Base-by-base conservation (phyloP, 2,329 filamentous ascomycete genomes). In the Grosmannia penicillata region DNA sequence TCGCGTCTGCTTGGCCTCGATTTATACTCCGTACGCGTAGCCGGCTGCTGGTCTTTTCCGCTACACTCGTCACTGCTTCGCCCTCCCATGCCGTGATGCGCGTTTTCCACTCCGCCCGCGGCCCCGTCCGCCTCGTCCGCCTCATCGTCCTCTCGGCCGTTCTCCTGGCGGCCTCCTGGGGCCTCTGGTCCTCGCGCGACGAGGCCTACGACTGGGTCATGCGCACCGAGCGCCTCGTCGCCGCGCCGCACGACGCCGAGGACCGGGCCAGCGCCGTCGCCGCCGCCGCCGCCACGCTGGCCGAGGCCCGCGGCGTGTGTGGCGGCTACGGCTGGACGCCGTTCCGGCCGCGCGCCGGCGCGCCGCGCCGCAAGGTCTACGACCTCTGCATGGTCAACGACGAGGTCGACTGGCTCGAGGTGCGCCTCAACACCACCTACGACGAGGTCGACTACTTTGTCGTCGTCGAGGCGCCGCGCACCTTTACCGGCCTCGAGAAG, bases 351-450 rank as follows among this genome's bases (percentile, higher is more conserved):
- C 23, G 8, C n/a, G 3, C 11, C 13, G 8, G n/a, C 28, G 28
- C 17, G 22, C 24, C 28, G 22, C 47, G 49, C 33, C 62, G 70
- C 36, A 72, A 70, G 49, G 57, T 75, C 24, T 75, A 73, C 51
- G 75, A 80, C 50, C 59, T 80, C 2, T 61, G 76, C 48, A 67
- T 78, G 61, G 55, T 78, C 47, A 76, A 74, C 46, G 68, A 62
- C 3, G 75, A 79, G 55, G 60, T 79, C 11, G 75, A 79, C 55
- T 75, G 72, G 64, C 61, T 80, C 30, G 75, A 80, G 52, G 70
- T 81, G 34, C 69, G 73, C 10, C 59, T 80, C 4, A 63, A 72
- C 48, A 69, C 69, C 3, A 63, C 75, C 14, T 67, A 68, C 40
- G 53, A 66, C 28, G 56, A 67, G 30, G 72, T 79, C 42, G 75